These are phyloP conservation scores for Phytophthora macrochlamydospora DNA, from an alignment of 352 stramenopile genomes.

Conservation along the genomic window DNA sequence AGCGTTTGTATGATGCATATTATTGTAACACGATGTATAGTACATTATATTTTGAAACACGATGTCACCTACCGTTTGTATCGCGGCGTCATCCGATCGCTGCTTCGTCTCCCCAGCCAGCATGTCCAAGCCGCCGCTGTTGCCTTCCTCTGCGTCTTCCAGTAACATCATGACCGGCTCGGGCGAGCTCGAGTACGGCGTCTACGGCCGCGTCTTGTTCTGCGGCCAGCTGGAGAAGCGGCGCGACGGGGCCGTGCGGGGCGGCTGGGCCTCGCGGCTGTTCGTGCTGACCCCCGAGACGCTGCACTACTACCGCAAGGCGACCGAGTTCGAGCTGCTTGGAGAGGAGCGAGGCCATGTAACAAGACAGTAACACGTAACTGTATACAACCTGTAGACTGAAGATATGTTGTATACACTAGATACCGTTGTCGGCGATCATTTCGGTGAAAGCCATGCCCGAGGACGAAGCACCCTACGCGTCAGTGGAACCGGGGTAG, in stretches of 20 bases:
- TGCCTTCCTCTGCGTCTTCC: conserved; percentile 25
- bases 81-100: background rate
- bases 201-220: conserved; percentile 76
- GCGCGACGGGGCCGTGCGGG: conserved; percentile 73
- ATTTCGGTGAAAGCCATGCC: conserved; percentile 77
- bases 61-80: no score
- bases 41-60: no score
- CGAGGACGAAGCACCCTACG: conserved; percentile 63
- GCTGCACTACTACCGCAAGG: conserved; percentile 84
- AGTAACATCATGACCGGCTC: conserved; percentile 15
- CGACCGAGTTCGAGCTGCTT: conserved; percentile 72
- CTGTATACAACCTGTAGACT: background rate
- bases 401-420: conserved; percentile 6
- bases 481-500: conserved; percentile 54
- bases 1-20: no score
- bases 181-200: conserved; percentile 60
- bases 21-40: no score
- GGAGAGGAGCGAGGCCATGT: conserved; percentile 81
- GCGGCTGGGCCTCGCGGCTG: conserved; percentile 75
- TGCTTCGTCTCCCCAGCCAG: conserved; percentile 9
- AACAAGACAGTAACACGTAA: conserved; percentile 6
- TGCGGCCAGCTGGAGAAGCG: conserved; percentile 81
- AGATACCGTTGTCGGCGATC: conserved; percentile 71
- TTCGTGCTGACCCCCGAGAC: conserved; percentile 82
- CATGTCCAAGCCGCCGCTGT: conserved; percentile 32